A percentile compares a stretch with the other conserved stretches of the same genome.
Evolutionary conservation across 225 moss, liverwort and hornwort genomes (phyloP).

Genomic region (Physcomitrellopsis africana): DNA sequence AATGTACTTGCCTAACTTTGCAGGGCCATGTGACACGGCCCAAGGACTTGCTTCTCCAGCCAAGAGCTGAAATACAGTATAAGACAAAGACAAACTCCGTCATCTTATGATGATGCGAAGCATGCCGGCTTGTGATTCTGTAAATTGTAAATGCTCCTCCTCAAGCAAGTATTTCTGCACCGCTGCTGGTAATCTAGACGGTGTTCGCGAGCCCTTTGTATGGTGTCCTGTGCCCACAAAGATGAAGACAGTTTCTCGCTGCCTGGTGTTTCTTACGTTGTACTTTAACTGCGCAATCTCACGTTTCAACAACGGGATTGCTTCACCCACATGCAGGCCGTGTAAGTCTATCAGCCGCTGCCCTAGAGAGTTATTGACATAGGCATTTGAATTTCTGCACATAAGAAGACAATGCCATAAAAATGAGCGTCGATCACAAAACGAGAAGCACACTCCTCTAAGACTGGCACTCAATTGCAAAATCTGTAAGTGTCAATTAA

Average conservation of each 20-base stretch:
- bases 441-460: neutral
- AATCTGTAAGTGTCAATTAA: neutral
- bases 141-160: conserved; percentile 61
- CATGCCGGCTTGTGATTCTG: conserved; percentile 65
- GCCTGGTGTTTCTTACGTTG: conserved; percentile 41
- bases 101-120: conserved; percentile 74
- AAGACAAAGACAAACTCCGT: conserved; percentile 30
- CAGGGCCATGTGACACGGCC: conserved; percentile 12
- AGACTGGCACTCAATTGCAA: neutral
- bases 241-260: conserved; percentile 57
- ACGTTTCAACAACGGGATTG: conserved; percentile 64
- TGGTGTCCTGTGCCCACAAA: conserved; percentile 75
- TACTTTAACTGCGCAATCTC: conserved; percentile 56
- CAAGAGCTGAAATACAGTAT: conserved; percentile 9
- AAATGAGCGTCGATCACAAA: neutral
- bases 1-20: conserved; percentile 41
- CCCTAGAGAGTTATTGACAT: conserved; percentile 46
- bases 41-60: conserved; percentile 16
- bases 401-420: neutral
- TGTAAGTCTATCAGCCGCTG: conserved; percentile 63
- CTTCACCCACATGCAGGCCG: conserved; percentile 69
- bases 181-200: conserved; percentile 60
- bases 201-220: conserved; percentile 64
- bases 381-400: conserved; percentile 59
- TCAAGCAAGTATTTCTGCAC: conserved; percentile 69